Percentiles rank a stretch among this genome's conserved stretches.
Evolutionary conservation across 2,329 filamentous ascomycete genomes (phyloP).

Genomic region (Aspergillus neoniger): DNA sequence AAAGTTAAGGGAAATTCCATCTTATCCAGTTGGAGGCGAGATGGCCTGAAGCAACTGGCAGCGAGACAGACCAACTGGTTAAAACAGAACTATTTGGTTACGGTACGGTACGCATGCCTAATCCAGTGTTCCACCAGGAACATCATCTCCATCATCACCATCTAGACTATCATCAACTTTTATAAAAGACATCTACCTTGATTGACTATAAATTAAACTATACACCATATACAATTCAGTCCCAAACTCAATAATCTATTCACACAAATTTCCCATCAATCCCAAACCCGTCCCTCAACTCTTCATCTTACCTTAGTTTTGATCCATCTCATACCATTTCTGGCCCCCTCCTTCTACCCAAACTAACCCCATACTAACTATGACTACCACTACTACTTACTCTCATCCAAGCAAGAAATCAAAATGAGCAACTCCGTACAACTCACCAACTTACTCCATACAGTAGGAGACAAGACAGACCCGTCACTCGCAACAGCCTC

Average conservation of each 20-base stretch:
- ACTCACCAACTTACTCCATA: not conserved
- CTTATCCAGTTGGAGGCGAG: too few relatives aligned
- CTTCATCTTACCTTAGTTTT: not conserved
- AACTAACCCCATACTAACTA: not conserved
- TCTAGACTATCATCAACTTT: too few relatives aligned
- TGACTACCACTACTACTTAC: not conserved
- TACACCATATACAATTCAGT: not conserved
- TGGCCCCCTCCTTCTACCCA: not conserved
- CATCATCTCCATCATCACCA: too few relatives aligned
- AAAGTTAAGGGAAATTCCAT: too few relatives aligned
- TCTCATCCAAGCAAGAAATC: not conserved
- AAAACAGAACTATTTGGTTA: too few relatives aligned
- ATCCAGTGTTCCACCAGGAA: too few relatives aligned
- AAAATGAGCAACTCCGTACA: not conserved
- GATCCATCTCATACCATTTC: not conserved
- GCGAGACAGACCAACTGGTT: too few relatives aligned
- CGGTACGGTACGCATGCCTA: too few relatives aligned
- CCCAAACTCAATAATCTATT: not conserved
- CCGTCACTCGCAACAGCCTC: not conserved
- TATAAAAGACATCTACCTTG: too few relatives aligned
- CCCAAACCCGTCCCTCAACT: not conserved
- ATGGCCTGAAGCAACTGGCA: too few relatives aligned
- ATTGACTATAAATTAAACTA: too few relatives aligned
- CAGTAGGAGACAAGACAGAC: not conserved
- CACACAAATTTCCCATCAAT: not conserved